phyloP scores from a whole-genome alignment of 1,139 yeast species.

The Lodderomyces metapsilosis region DNA sequence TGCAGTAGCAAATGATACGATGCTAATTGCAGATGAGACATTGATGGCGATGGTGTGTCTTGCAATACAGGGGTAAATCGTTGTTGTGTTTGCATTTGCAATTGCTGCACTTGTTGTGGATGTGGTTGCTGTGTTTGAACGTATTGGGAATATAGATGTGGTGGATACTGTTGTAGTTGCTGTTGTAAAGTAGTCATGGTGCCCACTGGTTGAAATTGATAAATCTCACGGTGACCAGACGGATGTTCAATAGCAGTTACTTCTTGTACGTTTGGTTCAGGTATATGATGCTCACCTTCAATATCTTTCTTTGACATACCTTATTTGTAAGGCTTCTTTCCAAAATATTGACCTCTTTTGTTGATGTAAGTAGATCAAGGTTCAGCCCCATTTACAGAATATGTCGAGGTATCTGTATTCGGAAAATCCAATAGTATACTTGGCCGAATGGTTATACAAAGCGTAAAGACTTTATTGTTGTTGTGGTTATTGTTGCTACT shows the following conservation, averaged over 20 bases:
- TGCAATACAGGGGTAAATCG: background rate
- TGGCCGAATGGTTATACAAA: background rate
- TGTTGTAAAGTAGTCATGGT: slow-evolving; percentile 1
- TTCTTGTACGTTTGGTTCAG: background rate
- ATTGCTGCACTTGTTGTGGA: background rate
- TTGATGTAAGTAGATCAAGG: background rate
- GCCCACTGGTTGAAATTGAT: slow-evolving; percentile 2
- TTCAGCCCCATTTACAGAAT: background rate
- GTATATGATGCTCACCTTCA: background rate
- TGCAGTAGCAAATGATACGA: background rate
- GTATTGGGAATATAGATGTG: background rate
- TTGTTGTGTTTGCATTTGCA: slow-evolving; percentile 2
- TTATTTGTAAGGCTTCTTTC: background rate
- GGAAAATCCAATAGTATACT: background rate
- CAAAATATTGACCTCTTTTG: background rate
- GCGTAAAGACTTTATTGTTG: too few species aligned
- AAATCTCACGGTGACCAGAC: too few species aligned
- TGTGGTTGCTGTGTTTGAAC: background rate
- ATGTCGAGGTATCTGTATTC: background rate
- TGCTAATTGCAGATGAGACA: background rate
- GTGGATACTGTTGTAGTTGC: slow-evolving; percentile 2
- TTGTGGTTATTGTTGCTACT: too few species aligned
- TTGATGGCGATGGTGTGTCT: background rate
- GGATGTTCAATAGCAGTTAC: too few species aligned
- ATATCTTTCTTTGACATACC: background rate